Evolutionary conservation across 305 asterid species (phyloP).

Genomic region (Fraxinus greggii): DNA sequence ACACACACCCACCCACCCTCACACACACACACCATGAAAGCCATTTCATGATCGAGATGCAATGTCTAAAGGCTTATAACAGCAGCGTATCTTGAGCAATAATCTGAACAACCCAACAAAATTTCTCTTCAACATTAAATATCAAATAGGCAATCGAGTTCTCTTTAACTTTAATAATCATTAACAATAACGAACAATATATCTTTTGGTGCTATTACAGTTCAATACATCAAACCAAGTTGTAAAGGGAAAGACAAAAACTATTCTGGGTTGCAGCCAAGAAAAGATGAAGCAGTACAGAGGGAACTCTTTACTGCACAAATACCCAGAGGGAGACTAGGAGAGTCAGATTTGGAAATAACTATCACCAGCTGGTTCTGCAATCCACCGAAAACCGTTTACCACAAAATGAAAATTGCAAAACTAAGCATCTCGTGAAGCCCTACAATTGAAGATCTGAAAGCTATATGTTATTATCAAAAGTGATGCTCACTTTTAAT

Average conservation of each 20-base stretch:
- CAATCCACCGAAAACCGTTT: not conserved
- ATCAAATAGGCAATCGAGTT: not conserved
- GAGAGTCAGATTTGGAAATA: not conserved
- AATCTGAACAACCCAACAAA: not conserved
- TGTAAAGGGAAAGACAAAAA: not conserved
- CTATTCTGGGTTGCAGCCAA: not conserved
- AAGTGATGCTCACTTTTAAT: not conserved
- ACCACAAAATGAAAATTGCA: not conserved
- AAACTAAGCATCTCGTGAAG: not conserved
- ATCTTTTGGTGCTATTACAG: not conserved
- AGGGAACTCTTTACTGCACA: not conserved
- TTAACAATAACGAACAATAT: not conserved
- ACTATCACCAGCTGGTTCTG: not conserved
- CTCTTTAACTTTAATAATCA: not conserved
- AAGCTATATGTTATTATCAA: not conserved
- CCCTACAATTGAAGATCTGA: not conserved
- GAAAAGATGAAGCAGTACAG: not conserved
- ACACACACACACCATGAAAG: not conserved
- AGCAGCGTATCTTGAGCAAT: not conserved
- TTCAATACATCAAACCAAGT: not conserved
- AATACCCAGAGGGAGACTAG: not conserved
- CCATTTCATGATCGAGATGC: not conserved
- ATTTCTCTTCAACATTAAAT: not conserved
- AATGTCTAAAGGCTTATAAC: not conserved
- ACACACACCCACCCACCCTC: not conserved